Conservation (phyloP, 1,284 basidiomycete species). For the Crepidotus sp. region DNA sequence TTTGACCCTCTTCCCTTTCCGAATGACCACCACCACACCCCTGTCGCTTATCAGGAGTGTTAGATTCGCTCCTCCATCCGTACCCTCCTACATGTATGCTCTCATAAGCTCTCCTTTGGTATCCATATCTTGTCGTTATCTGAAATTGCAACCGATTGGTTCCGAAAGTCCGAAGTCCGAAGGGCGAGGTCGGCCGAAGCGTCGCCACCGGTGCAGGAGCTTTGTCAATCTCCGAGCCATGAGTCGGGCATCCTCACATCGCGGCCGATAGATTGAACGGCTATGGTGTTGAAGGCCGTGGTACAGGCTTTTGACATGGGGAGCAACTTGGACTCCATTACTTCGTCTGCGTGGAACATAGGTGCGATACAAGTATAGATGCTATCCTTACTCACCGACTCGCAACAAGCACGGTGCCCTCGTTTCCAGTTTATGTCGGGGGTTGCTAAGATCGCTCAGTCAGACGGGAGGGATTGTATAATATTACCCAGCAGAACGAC, state of each 20-base stretch:
- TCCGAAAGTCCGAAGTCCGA: neutral
- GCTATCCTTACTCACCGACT: constrained; percentile 28
- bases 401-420: constrained; percentile 30
- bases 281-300: constrained; percentile 61
- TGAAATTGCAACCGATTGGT: neutral
- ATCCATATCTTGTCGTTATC: constrained; percentile 7
- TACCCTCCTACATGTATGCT: constrained; percentile 4
- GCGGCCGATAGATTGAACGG: constrained; percentile 42
- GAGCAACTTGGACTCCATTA: constrained; percentile 37
- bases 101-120: constrained; percentile 6
- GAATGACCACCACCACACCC: constrained; percentile 34
- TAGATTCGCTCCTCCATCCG: constrained; percentile 28
- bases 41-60: constrained; percentile 50
- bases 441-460: constrained; percentile 30
- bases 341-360: constrained; percentile 1
- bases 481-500: constrained; percentile 27
- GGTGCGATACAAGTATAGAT: neutral
- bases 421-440: constrained; percentile 28
- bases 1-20: constrained; percentile 62
- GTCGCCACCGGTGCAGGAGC: constrained; percentile 1
- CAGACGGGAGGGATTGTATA: constrained; percentile 1
- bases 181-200: neutral
- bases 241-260: constrained; percentile 2
- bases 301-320: constrained; percentile 41
- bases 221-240: constrained; percentile 11